Evolutionary conservation across 140 eudicot species (phyloP), one percentile per base, ranked within the genome.

Genomic region (Eryngium alpinum): DNA sequence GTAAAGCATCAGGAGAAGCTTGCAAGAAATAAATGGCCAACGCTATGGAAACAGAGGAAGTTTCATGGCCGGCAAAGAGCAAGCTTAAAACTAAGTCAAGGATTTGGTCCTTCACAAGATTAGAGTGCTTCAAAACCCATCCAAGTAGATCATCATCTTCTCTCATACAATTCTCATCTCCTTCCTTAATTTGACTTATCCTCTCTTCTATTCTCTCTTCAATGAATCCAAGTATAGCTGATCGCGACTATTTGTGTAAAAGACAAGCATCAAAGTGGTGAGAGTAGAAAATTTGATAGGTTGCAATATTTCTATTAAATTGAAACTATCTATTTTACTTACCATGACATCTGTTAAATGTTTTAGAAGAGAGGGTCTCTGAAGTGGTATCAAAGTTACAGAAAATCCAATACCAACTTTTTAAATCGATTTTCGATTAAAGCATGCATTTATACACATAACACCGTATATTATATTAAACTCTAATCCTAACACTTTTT

Each of bases 61-160:
- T 94, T 84, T 94, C 98, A 83, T 94, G 98, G 49, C 98, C 98
- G 9, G 98, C 98, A 79, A 94, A 94, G 53, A 94, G 91, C 84
- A 94, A 85, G 77, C 98, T 94, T 44, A 94, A 80, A 10, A 94
- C 93, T 75, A 94, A 88, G 84, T 94, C 98, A 21, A 94, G 91
- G 59, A 94, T 92, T 88, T 94, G 98, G 82, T 94, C 98, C 52
- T 93, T 94, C 2, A 94, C 87, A 38, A 94, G 97, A 81, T 84
- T 85, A 0, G 98, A 90, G 75, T 92, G 88, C 88, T 89, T 92
- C 63, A 94, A 28, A 14, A 92, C 98, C 98, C 98, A 94, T 52
- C 98, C 98, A 16, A 94, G 97, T 51, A 94, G 86, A 88, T 94
- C 98, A 44, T 90, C 92, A 32, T 89, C 92, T 49, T 89, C 89